A percentile compares a stretch with the other conserved stretches of the same genome.
Evolutionary conservation across 805 yeast species (phyloP).

Genomic region (Debaryomyces castellii): DNA sequence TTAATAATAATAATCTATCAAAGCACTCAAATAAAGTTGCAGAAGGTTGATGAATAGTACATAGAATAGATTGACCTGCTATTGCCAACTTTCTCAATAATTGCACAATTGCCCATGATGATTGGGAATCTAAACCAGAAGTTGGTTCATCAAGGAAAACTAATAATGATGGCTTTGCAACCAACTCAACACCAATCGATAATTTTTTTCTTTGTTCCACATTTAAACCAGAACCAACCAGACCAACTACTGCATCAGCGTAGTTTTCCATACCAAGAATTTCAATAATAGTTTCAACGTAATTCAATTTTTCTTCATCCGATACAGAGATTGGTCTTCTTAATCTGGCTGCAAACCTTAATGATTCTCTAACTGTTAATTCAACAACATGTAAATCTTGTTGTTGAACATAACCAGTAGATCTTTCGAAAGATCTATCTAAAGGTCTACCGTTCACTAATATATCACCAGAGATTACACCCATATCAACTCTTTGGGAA

Average conservation of each 20-base stretch:
- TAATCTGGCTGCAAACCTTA: constrained; percentile 24
- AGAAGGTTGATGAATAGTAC: constrained; percentile 59
- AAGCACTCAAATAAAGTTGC: constrained; percentile 43
- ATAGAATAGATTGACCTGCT: constrained; percentile 64
- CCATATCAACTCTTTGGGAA: constrained; percentile 21
- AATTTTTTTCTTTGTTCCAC: constrained; percentile 19
- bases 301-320: constrained; percentile 20
- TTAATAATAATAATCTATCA: constrained; percentile 28
- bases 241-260: constrained; percentile 17
- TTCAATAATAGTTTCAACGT: constrained; percentile 25
- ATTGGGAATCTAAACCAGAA: constrained; percentile 57
- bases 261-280: constrained; percentile 22
- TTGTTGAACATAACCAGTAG: constrained; percentile 35
- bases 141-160: constrained; percentile 64
- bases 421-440: constrained; percentile 29
- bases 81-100: constrained; percentile 48
- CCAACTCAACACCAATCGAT: constrained; percentile 18
- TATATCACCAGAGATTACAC: constrained; percentile 31
- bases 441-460: constrained; percentile 28
- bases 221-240: constrained; percentile 15
- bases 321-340: constrained; percentile 24
- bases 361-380: constrained; percentile 30
- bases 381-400: constrained; percentile 33
- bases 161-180: constrained; percentile 30
- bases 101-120: constrained; percentile 59